phyloP scores from a whole-genome alignment of 805 yeast genomes.

The Saccharomycopsis sp. region DNA sequence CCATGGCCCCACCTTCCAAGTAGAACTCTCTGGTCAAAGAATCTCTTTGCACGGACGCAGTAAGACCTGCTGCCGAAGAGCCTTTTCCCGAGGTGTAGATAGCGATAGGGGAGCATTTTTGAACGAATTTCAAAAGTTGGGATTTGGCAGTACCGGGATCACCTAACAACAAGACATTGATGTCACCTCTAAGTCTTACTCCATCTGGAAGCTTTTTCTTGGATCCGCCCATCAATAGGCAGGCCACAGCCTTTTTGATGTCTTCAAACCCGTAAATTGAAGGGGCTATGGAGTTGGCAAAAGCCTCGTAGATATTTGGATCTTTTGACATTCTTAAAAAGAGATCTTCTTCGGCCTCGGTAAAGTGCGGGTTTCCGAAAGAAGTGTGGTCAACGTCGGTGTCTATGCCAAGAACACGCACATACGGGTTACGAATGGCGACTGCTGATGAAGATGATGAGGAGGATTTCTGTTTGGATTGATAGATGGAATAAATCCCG shows the following conservation, averaged over 20 bases:
- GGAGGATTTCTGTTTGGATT: conserved; percentile 50
- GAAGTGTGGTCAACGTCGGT: conserved; percentile 70
- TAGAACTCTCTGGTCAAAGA: conserved; percentile 81
- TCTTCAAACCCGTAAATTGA: conserved; percentile 91
- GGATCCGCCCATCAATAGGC: conserved; percentile 90
- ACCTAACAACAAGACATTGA: conserved; percentile 85
- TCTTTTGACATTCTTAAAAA: conserved; percentile 70
- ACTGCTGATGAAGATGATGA: conserved; percentile 46
- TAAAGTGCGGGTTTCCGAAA: conserved; percentile 52
- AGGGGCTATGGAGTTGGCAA: conserved; percentile 87
- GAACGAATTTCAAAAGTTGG: conserved; percentile 89
- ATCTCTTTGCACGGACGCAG: conserved; percentile 96
- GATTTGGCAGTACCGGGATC: conserved; percentile 99
- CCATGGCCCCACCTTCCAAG: conserved; percentile 99
- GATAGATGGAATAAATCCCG: conserved; percentile 89
- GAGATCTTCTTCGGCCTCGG: conserved; percentile 92
- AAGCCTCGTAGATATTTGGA: conserved; percentile 79
- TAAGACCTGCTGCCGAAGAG: conserved; percentile 98
- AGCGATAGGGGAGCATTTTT: conserved; percentile 87
- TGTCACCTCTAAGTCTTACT: conserved; percentile 93
- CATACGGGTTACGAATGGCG: conserved; percentile 88
- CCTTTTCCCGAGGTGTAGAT: conserved; percentile 98
- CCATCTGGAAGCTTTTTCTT: conserved; percentile 90
- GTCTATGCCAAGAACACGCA: conserved; percentile 78
- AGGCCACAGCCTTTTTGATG: conserved; percentile 87